phyloP scores from a whole-genome alignment of 305 asterid species.

The Petunia hybrid region DNA sequence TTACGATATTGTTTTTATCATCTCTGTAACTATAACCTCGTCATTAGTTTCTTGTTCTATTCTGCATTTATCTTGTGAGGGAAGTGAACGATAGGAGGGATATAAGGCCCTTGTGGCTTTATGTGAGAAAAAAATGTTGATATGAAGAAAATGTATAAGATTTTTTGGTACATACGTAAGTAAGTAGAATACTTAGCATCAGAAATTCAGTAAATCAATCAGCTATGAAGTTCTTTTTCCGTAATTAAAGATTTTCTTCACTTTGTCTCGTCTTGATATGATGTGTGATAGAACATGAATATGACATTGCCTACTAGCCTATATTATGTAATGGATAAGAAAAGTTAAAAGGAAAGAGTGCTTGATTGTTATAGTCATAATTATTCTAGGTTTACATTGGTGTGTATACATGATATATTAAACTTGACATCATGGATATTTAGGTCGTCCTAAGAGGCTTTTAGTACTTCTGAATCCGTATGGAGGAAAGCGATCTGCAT shows the following conservation, averaged over 20 bases:
- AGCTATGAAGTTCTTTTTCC: background rate
- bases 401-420: background rate
- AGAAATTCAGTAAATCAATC: background rate
- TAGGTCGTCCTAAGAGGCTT: constrained; percentile 90
- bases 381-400: background rate
- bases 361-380: background rate
- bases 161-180: background rate
- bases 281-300: background rate
- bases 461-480: constrained; percentile 83
- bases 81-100: background rate
- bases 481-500: constrained; percentile 89
- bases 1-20: constrained; percentile 9
- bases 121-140: background rate
- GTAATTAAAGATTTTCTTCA: background rate
- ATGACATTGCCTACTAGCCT: background rate
- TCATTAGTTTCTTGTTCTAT: background rate
- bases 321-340: background rate
- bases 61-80: background rate
- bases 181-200: background rate
- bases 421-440: constrained; percentile 32
- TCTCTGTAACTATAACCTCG: background rate
- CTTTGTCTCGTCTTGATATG: background rate
- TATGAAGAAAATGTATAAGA: background rate
- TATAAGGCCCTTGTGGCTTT: background rate
- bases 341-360: constrained; percentile 4